Conservation (phyloP, 805 yeast genomes). For the Myxozyma udenii region DNA sequence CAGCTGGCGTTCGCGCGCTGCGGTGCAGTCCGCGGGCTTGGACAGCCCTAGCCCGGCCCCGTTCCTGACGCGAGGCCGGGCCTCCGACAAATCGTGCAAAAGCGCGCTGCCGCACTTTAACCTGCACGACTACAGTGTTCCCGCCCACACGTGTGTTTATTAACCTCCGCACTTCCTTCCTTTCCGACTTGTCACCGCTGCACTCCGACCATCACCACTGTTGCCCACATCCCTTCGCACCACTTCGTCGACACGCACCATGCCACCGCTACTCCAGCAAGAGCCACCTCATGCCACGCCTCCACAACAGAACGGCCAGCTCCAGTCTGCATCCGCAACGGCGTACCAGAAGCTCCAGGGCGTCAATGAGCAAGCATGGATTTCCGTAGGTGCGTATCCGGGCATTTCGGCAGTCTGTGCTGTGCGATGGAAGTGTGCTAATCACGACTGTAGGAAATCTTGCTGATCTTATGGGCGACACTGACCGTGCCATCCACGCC, state of each 20-base stretch:
- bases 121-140: too few relatives aligned
- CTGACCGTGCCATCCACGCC: slow-evolving; percentile 82
- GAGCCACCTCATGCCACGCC: too few relatives aligned
- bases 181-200: neutral
- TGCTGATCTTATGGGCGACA: slow-evolving; percentile 86
- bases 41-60: too few relatives aligned
- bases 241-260: slow-evolving; percentile 1
- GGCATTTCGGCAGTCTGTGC: neutral
- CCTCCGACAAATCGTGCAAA: too few relatives aligned
- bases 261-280: slow-evolving; percentile 2
- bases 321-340: slow-evolving; percentile 9
- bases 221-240: neutral
- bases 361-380: slow-evolving; percentile 32
- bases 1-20: too few relatives aligned
- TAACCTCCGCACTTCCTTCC: neutral
- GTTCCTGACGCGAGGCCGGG: too few relatives aligned
- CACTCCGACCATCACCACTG: neutral
- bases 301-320: slow-evolving; percentile 11
- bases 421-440: slow-evolving; percentile 78
- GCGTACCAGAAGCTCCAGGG: slow-evolving; percentile 30
- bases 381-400: slow-evolving; percentile 23
- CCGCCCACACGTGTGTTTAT: too few relatives aligned
- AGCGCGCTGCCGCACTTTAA: too few relatives aligned
- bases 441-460: slow-evolving; percentile 80
- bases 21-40: too few relatives aligned